phyloP scores from a whole-genome alignment of 2,329 filamentous ascomycete genomes.

The Exophiala bonariae region DNA sequence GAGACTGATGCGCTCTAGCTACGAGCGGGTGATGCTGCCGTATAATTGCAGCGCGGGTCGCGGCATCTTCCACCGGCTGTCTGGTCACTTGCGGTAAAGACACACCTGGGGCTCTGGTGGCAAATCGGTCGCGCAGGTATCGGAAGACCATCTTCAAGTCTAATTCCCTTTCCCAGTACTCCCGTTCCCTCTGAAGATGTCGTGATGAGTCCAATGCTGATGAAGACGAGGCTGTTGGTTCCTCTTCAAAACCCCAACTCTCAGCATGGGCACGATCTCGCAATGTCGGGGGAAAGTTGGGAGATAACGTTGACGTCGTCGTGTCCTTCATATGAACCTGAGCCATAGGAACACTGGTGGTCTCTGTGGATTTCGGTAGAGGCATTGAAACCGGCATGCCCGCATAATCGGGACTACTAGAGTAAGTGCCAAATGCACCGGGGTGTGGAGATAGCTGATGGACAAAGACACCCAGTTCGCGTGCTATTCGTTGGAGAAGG shows the following conservation, averaged over 20 bases:
- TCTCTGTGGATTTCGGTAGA: slow-evolving; percentile 29
- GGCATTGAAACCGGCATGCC: slow-evolving; percentile 62
- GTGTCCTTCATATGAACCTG: slow-evolving; percentile 2
- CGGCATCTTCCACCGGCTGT: slow-evolving; percentile 56
- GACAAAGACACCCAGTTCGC: slow-evolving; percentile 81
- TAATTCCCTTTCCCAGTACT: slow-evolving; percentile 92
- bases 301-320: slow-evolving; percentile 27
- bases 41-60: slow-evolving; percentile 78
- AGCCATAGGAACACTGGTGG: slow-evolving; percentile 31
- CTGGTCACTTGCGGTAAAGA: slow-evolving; percentile 49
- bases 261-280: slow-evolving; percentile 53
- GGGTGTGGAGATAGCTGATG: slow-evolving; percentile 83
- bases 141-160: slow-evolving; percentile 90
- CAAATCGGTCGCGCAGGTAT: slow-evolving; percentile 76
- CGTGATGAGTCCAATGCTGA: slow-evolving; percentile 43
- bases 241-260: slow-evolving; percentile 67
- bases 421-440: slow-evolving; percentile 84
- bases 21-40: slow-evolving; percentile 87
- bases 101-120: slow-evolving; percentile 38
- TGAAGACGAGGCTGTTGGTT: slow-evolving; percentile 48
- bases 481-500: slow-evolving; percentile 79
- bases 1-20: slow-evolving; percentile 58
- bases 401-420: slow-evolving; percentile 68
- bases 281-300: slow-evolving; percentile 53
- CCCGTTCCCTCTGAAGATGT: slow-evolving; percentile 56